A percentile compares a stretch with the other conserved stretches of the same genome.
Conservation (phyloP, 2,329 filamentous ascomycete genomes). For the Leptographium wingfieldii region DNA sequence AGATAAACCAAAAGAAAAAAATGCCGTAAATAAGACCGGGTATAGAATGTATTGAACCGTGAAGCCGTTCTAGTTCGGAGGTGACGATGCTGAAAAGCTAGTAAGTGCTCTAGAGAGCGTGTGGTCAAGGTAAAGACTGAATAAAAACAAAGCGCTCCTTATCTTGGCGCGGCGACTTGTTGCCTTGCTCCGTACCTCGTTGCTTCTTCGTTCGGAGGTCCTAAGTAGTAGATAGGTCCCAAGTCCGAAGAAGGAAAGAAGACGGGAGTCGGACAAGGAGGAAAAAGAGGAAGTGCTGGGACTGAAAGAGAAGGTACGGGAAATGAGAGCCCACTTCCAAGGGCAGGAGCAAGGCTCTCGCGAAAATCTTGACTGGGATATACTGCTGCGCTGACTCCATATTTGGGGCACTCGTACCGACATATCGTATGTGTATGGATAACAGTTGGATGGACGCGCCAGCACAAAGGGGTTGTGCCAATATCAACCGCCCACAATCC, state of each 20-base stretch:
- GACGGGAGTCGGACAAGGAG: neutral
- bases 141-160: neutral
- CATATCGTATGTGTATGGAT: neutral
- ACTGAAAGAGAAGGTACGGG: neutral
- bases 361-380: neutral
- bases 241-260: neutral
- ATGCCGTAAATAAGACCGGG: neutral
- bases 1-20: neutral
- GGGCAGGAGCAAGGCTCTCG: neutral
- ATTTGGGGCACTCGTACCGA: neutral
- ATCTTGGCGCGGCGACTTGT: neutral
- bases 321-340: conserved; percentile 1
- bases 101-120: neutral
- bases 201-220: neutral
- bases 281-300: neutral
- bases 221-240: conserved; percentile 3
- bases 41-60: neutral
- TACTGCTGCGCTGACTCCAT: neutral
- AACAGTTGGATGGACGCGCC: neutral
- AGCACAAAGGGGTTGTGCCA: neutral
- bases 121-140: neutral
- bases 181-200: neutral
- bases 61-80: neutral
- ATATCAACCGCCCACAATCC: neutral
- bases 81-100: neutral